phyloP scores from a whole-genome alignment of 2,329 filamentous ascomycete species.

The Colletotrichum lentis region DNA sequence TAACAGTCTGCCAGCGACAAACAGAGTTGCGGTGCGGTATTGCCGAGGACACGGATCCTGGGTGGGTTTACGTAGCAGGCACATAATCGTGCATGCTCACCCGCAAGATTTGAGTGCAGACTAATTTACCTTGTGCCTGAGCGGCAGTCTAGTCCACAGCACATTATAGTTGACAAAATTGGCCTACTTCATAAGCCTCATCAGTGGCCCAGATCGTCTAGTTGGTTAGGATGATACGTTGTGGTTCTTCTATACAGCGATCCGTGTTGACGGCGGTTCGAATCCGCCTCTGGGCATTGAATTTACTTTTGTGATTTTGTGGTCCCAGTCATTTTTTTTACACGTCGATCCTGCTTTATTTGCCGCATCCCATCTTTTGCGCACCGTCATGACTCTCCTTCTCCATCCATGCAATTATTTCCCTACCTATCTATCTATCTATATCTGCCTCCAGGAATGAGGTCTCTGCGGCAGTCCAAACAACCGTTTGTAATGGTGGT shows the following conservation, averaged over 20 bases:
- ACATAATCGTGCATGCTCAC: neutral
- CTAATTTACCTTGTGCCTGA: no score
- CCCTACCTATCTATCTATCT: no score
- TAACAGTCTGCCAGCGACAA: no score
- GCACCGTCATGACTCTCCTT: neutral
- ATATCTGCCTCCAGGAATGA: neutral
- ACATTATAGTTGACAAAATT: no score
- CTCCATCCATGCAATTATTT: neutral
- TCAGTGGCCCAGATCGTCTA: constrained; percentile 38
- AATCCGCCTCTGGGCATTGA: constrained; percentile 39
- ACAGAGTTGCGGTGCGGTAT: constrained; percentile 7
- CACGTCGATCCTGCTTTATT: neutral
- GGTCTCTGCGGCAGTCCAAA: neutral
- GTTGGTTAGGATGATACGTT: constrained; percentile 41
- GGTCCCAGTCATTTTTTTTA: no score
- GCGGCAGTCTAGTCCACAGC: no score
- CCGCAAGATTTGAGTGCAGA: no score
- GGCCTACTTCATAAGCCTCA: no score
- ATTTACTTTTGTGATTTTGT: neutral
- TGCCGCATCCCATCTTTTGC: no score
- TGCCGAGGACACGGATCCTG: neutral
- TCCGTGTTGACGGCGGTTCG: constrained; percentile 40
- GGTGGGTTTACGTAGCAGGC: neutral
- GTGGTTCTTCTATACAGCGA: constrained; percentile 36
- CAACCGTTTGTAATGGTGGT: neutral